Evolutionary conservation across 2,329 filamentous ascomycete species (phyloP), one percentile per base, ranked within the genome.

Genomic region (Hypoxylon sp.): DNA sequence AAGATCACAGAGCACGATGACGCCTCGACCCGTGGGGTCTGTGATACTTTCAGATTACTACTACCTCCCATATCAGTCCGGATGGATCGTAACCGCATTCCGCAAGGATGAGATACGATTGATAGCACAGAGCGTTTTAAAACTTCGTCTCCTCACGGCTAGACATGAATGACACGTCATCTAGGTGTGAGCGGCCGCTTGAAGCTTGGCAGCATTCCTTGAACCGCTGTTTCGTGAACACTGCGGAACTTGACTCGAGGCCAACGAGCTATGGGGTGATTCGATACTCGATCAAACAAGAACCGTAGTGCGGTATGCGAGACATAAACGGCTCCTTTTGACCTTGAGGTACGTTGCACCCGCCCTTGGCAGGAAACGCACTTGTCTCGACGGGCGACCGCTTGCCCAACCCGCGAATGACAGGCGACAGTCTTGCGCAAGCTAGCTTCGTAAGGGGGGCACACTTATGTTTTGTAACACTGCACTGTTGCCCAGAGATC

Each of bases 191-290:
- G 39, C 64, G 58, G 35, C 21, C 47, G 44, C 21, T 15, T 53
- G 55, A 64, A 64, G 62, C 69, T 71, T 71, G 69, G 69, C 69
- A 58, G 4, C 62, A 67, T 71, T 65, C 53, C 56, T 69, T 31
- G 44, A 62, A 17, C 56, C 48, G 53, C 58, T 39, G 19, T 47
- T 64, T 69, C 47, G 39, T 44, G 63, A 54, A 42, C n/a, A 44
- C 39, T 47, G 29, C 29, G 24, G 27, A 56, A 51, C 56, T 67
- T 56, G 56, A 52, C 31, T 61, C 31, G 32, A 61, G 17, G 56
- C 56, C 47, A 56, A 44, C 32, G 17, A 55, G 39, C 35, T 56
- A 32, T n/a, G 37, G 10, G 19, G 10, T 21, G 29, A 44, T 42
- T 59, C 35, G 51, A 65, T 15, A 37, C 10, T 53, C 29, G 52